These are phyloP conservation scores for Arthromyces matolae DNA, from an alignment of 768 basidiomycete genomes.

Conservation along the genomic window DNA sequence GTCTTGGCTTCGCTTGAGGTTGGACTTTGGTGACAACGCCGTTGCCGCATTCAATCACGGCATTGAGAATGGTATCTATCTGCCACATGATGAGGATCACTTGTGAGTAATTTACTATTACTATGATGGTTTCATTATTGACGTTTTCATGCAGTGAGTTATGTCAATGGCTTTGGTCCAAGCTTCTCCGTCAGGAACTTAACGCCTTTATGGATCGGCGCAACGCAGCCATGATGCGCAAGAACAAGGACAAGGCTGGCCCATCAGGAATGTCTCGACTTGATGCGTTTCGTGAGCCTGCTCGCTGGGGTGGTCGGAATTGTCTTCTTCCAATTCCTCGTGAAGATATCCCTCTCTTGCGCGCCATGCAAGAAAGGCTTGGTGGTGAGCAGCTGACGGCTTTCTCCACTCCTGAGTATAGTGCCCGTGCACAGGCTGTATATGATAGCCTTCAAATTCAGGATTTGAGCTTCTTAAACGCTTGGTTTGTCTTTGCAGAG, in stretches of 20 bases:
- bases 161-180: constrained; percentile 27
- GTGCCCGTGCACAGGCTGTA: neutral
- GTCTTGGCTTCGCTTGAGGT: constrained; percentile 29
- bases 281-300: constrained; percentile 22
- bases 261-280: constrained; percentile 35
- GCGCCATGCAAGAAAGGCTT: constrained; percentile 28
- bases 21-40: constrained; percentile 31
- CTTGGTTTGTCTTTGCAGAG: neutral
- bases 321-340: constrained; percentile 24
- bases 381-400: constrained; percentile 28
- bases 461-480: neutral
- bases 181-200: constrained; percentile 18
- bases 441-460: constrained; percentile 2
- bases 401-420: constrained; percentile 29
- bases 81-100: constrained; percentile 21
- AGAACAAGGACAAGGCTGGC: constrained; percentile 28
- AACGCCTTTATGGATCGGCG: constrained; percentile 13
- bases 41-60: constrained; percentile 21
- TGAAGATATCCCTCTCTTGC: constrained; percentile 16
- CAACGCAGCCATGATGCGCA: constrained; percentile 25
- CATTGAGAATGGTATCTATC: constrained; percentile 19
- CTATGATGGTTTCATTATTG: constrained; percentile 1
- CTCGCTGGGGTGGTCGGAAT: constrained; percentile 24
- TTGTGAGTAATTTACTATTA: constrained; percentile 22
- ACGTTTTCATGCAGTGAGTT: neutral